phyloP scores from a whole-genome alignment of 805 yeast species.

The Saccharomycopsis vini region DNA sequence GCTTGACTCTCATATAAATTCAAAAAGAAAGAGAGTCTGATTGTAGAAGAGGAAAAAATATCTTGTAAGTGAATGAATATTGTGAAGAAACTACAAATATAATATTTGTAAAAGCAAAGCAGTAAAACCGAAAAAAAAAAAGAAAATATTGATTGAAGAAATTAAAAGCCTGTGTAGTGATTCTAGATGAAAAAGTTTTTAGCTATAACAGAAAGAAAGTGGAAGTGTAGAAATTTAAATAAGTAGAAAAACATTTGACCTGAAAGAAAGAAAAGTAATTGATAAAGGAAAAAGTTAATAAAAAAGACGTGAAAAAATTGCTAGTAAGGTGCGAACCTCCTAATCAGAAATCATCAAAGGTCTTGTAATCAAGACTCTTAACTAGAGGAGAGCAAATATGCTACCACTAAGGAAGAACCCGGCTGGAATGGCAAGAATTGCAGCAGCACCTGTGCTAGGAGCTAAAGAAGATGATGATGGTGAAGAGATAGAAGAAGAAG shows the following conservation, averaged over 20 bases:
- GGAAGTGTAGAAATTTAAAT: not conserved
- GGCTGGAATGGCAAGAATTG: conserved; percentile 1
- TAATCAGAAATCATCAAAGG: not conserved
- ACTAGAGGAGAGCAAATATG: not conserved
- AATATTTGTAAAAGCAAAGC: not conserved
- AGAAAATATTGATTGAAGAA: not conserved
- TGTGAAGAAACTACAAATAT: not conserved
- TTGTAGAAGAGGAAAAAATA: not conserved
- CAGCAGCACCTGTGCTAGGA: not conserved
- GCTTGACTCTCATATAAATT: not conserved
- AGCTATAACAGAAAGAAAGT: not conserved
- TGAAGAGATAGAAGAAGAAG: not conserved
- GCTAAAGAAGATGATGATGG: not conserved
- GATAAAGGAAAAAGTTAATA: not conserved
- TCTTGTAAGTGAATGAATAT: not conserved
- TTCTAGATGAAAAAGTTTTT: not conserved
- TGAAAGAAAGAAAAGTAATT: not conserved
- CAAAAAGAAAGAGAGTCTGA: not conserved
- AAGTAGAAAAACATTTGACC: not conserved
- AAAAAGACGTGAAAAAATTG: not conserved
- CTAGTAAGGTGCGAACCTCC: not conserved
- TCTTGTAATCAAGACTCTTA: not conserved
- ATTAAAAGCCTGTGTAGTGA: too few species aligned
- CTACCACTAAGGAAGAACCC: not conserved
- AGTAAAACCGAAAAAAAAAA: not conserved